Evolutionary conservation across 2,329 filamentous ascomycete species (phyloP), one percentile per base, ranked within the genome.

Genomic region (Aspergillus japonicus): DNA sequence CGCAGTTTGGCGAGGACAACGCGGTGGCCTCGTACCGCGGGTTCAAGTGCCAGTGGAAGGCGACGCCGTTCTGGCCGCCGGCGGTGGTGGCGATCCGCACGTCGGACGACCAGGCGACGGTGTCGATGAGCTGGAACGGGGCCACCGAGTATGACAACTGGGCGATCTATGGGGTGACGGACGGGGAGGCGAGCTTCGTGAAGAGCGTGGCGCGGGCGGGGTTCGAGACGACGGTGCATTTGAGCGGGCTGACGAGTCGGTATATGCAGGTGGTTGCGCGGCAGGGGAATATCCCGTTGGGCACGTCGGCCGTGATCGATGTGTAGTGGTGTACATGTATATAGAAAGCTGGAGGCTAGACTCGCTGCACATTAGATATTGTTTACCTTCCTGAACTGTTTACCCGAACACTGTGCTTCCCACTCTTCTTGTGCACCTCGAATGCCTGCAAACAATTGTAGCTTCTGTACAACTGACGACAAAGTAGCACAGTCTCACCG

Each of bases 121-220:
- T 75, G n/a, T 70, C 71, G 59, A 76, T 77, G 71, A 77, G 74
- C 66, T 76, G 74, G 74, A 74, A 73, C 50, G 73, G 73, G 8
- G 74, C 73, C 5, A 76, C 74, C 0, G 75, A 76, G 61, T 69
- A 75, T 51, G 66, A 68, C 57, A 69, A 64, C 47, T 77, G 76
- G 75, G 71, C 69, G 19, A 57, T 78, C 4, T 75, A 73, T 49
- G 64, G 66, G 8, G 65, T 64, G 6, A 29, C 60, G 11, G 64
- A 60, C 12, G 66, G 65, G 23, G 53, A 68, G 50, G 56, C 58
- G 11, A 64, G 59, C 12, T 60, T 71, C 31, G 59, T 73, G 21
- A 42, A 42, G 39, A 42, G 39, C 16, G 39, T 42, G 14, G 4
- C 14, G 39, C 39, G 39, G 50, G 56, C 58, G 11, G 63, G 60